Base-by-base conservation (phyloP, 768 basidiomycete genomes). In the Hemileccinum impolitum region DNA sequence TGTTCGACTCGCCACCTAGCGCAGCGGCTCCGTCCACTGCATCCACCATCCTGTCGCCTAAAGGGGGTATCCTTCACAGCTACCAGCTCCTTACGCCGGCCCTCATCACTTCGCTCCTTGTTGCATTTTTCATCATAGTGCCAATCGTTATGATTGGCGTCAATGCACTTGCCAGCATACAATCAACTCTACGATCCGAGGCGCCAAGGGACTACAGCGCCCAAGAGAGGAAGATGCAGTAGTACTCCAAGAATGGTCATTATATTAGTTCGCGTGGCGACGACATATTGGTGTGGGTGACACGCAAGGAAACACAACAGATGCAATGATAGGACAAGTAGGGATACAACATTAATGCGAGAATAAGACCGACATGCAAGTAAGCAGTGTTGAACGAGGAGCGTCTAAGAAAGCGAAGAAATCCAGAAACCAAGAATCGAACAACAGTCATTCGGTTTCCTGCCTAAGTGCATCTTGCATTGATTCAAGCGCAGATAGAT, bases 51-150 rank as follows among this genome's bases (percentile, higher is more conserved):
- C 39, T 52, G 4, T 63, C 73, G 2, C 65, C 75, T 6, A 62
- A 70, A 8, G 80, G 77, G 19, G 85, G 87, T 10, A 81, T 90
- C 47, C 75, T 91, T 23, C 76, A 82, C 52, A 79, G 74, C 30
- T 90, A 90, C 65, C 87, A 90, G 61, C 75, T 90, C 39, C 78
- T 91, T 41, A 88, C 87, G 0, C 85, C 90, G 1, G 85, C 76
- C 1, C 74, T 92, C 41, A 87, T 91, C 65, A 76, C 75, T 4
- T 64, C 74, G 7, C 75, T 91, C 15, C 75, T 90, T 42, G 67
- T 90, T 39, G 69, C 70, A 0, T 72, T 90, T 59, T 86, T 89
- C 64, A 59, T 89, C 43, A 70, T 88, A 12, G 60, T 91, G 19
- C 87, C 91, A 1, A 66, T 85, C 40, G 62, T 88, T 11, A 70